Evolutionary conservation across 2,329 filamentous ascomycete species (phyloP).

Genomic region (Monilinia vaccinii-corymbosi): DNA sequence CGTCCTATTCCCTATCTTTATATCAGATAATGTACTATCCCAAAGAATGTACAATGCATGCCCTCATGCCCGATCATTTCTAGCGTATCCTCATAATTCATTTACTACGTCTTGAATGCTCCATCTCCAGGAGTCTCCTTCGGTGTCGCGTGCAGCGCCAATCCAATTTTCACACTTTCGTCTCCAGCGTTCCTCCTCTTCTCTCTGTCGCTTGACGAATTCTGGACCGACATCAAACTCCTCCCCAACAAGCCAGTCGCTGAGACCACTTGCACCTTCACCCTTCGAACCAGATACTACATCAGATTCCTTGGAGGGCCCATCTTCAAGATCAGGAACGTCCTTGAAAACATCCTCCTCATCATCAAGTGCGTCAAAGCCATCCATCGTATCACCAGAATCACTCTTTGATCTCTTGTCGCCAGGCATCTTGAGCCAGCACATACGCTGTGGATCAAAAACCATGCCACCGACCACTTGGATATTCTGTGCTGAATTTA

Average conservation of each 20-base stretch:
- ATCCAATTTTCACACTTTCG: constrained; percentile 85
- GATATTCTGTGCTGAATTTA: constrained; percentile 73
- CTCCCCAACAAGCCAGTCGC: constrained; percentile 80
- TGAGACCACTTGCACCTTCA: constrained; percentile 38
- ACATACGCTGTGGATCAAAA: constrained; percentile 95
- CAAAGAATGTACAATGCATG: constrained; percentile 10
- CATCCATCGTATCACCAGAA: constrained; percentile 49
- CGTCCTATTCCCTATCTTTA: neutral
- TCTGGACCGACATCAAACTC: constrained; percentile 97
- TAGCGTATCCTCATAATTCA: constrained; percentile 11
- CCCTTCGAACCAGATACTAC: constrained; percentile 45
- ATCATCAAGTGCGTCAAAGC: constrained; percentile 65
- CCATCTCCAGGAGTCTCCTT: constrained; percentile 67
- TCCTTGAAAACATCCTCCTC: constrained; percentile 93
- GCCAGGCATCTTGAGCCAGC: constrained; percentile 75
- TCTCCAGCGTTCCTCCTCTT: constrained; percentile 87
- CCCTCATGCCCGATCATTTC: neutral
- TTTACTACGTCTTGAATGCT: constrained; percentile 53
- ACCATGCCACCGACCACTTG: constrained; percentile 98
- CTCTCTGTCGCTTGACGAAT: constrained; percentile 79
- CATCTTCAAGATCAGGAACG: constrained; percentile 82
- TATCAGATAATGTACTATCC: constrained; percentile 6
- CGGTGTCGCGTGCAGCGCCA: constrained; percentile 39
- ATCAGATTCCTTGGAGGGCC: constrained; percentile 27
- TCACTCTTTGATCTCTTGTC: constrained; percentile 38